Base-by-base conservation (phyloP, 1,284 basidiomycete genomes). In the Thelephora terrestris region DNA sequence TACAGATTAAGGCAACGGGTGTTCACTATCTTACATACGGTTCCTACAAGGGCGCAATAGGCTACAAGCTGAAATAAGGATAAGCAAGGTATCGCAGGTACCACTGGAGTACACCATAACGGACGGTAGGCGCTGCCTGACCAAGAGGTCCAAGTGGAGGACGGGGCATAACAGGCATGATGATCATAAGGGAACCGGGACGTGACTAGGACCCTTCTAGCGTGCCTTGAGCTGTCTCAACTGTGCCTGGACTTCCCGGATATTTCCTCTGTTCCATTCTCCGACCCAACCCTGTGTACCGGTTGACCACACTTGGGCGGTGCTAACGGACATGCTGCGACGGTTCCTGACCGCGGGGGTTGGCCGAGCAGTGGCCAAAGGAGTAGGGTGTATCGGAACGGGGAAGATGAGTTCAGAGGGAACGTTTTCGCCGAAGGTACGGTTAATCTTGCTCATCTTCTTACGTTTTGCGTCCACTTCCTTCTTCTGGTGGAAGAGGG, bases 371-470 rank as follows among this genome's bases (percentile, higher is more conserved):
- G 34, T 37, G 42, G 49, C 45, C n/a, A 50, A 34, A 47, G 43
- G 36, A 36, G 54, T 27, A 40, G 57, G 56, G 29, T 32, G 3
- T 3, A 32, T 32, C 7, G 9, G 4, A 12, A 12, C 12, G 12
- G 51, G 37, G 52, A 75, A 74, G 43, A 78, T 69, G 47, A 78
- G 68, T 57, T 77, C 74, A 4, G 67, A 63, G 2, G 77, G 76
- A 21, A 78, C 65, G 53, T 73, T 73, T 61, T 76, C 75, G 7
- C 77, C 77, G 2, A 78, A 61, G 1, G 71, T 76, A 47, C 74
- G 67, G 25, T 65, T 58, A 5, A 79, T 65, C 57, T 78, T 78
- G 7, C 72, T 73, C 63, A 78, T 68, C 43, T 64, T 65, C 52
- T 59, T 59, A 47, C 64, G 53, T 16, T 66, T 62, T 6, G 57